Conservation (phyloP, 169 alveolate species). For the Eimeria necatrix region DNA sequence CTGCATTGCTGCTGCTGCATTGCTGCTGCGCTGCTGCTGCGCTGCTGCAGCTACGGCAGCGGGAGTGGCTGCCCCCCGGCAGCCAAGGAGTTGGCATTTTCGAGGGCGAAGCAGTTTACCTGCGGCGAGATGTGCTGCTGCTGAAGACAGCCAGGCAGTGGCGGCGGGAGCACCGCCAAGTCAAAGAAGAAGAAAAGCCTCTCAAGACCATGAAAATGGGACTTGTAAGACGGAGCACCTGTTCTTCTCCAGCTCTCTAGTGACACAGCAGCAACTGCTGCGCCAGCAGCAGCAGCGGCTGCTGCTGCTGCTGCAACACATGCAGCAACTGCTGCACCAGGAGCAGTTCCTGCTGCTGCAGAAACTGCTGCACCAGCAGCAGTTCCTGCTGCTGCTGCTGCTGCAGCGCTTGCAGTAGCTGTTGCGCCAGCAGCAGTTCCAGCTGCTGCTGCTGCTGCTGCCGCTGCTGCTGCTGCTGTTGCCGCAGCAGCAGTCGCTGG, state of each 20-base stretch:
- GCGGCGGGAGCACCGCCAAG: slow-evolving; percentile 34
- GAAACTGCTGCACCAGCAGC: neutral
- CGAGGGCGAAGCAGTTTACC: slow-evolving; percentile 51
- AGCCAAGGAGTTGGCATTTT: slow-evolving; percentile 15
- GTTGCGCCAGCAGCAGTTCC: no score
- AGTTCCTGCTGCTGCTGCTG: neutral
- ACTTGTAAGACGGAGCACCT: neutral
- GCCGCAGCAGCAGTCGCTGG: no score
- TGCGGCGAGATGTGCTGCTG: slow-evolving; percentile 12
- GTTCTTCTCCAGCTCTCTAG: neutral
- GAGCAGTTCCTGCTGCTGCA: neutral
- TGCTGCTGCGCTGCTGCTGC: slow-evolving; percentile 20
- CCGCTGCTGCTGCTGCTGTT: no score
- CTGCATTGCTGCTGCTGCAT: no score
- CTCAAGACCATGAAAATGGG: slow-evolving; percentile 8
- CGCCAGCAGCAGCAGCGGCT: neutral
- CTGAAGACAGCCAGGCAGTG: slow-evolving; percentile 34
- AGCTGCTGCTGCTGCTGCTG: no score
- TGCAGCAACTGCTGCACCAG: neutral
- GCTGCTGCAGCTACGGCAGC: slow-evolving; percentile 20
- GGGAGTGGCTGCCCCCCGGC: slow-evolving; percentile 27
- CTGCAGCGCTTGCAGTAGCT: neutral
- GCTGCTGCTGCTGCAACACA: neutral
- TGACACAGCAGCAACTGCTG: neutral
- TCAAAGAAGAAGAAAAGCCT: neutral